Base-by-base conservation (phyloP, 352 stramenopile genomes). In the Globisporangium radiosum region DNA sequence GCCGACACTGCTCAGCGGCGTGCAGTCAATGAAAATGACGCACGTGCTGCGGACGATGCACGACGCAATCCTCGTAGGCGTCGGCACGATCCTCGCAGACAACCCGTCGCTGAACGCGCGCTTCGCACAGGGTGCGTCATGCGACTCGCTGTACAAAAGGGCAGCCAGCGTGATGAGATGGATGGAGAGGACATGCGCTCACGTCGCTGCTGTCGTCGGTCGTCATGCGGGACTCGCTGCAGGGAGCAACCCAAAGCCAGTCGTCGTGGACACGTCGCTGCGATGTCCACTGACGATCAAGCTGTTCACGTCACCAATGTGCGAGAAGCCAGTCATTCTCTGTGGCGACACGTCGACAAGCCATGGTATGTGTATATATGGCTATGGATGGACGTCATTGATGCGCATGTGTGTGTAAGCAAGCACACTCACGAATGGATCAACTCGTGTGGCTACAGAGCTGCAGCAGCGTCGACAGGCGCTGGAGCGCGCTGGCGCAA, bases 91-190 rank as follows among this genome's bases (percentile, higher is more conserved):
- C 25, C 40, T 89, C 13, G 77, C 81, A 17, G 90, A 97, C 60
- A 95, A 97, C 49, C 90, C 90, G 48, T 96, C 85, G 52, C 66
- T 96, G 39, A 96, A 89, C 57, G 69, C 81, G 17, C 69, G 88
- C 7, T 71, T 94, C 4, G 75, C 71, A 7, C 57, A 84, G 65
- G 85, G 85, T 70, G 61, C 33, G 57, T 33, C 25, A 33, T 33
- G 25, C 25, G 6, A 42, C 5, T 2, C 45, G 4, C 14, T 25
- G 42, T 17, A 40, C 19, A 13, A 39, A 38, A 13, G 40, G 11
- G 40, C 11, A 13, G 40, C 2, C 40, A 44, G 11, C 40, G 11
- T 14, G 7, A 44, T 44, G 40, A 13, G 40, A 44, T 13, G 40
- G 7, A 44, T 44, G 7, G 7, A 44, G 40, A 44, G 7, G 40